phyloP scores from a whole-genome alignment of 2,329 filamentous ascomycete genomes.

The Microsporum canis region DNA sequence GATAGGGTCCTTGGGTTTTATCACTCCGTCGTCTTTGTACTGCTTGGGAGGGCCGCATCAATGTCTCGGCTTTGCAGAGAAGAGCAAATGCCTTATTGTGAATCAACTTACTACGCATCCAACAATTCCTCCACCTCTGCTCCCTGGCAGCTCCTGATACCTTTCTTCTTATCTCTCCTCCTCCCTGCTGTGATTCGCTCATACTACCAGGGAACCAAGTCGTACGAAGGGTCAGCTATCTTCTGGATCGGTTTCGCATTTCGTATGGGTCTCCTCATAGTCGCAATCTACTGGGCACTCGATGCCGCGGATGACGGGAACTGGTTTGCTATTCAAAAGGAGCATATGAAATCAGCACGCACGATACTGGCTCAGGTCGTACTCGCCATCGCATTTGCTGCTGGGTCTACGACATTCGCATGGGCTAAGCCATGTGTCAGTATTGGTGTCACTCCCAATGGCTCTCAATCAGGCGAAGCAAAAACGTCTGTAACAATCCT shows the following conservation, averaged over 20 bases:
- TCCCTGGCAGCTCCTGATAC: conserved; percentile 74
- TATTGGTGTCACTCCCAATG: conserved; percentile 48
- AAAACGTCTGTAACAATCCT: conserved; percentile 58
- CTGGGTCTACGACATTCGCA: conserved; percentile 71
- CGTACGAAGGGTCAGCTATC: conserved; percentile 75
- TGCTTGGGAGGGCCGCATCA: conserved; percentile 68
- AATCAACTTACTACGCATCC: conserved; percentile 90
- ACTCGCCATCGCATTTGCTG: conserved; percentile 68
- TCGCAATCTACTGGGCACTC: conserved; percentile 74
- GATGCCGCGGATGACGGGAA: conserved; percentile 74
- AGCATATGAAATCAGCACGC: conserved; percentile 59
- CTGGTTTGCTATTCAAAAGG: conserved; percentile 58
- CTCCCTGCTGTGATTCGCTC: conserved; percentile 71
- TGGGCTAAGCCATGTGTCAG: conserved; percentile 78
- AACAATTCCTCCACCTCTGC: conserved; percentile 85
- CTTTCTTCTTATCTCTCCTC: conserved; percentile 58
- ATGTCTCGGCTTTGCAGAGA: conserved; percentile 89
- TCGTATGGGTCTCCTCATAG: conserved; percentile 61
- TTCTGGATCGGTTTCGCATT: conserved; percentile 75
- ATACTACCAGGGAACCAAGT: conserved; percentile 70
- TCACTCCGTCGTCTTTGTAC: conserved; percentile 72
- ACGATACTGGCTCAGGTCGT: conserved; percentile 69
- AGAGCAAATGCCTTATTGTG: conserved; percentile 96
- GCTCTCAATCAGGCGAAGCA: conserved; percentile 30
- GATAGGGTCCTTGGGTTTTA: conserved; percentile 69